phyloP scores from a whole-genome alignment of 805 yeast genomes.

The Metschnikowia bowlesiae region DNA sequence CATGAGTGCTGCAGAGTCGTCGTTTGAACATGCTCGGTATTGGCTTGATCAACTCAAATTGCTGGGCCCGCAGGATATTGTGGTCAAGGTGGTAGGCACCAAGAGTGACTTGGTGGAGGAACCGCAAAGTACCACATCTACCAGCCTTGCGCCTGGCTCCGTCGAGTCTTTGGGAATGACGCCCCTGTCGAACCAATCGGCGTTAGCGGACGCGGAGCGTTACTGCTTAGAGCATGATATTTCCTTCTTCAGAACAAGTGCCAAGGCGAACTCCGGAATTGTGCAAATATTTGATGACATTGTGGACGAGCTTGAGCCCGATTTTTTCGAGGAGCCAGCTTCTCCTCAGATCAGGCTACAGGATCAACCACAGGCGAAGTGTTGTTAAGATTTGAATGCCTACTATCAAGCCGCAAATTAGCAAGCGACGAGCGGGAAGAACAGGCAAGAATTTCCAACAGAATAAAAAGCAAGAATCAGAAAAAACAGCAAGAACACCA shows the following conservation, averaged over 20 bases:
- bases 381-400: background rate
- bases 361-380: background rate
- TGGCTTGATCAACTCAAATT: slow-evolving; percentile 80
- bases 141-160: no score
- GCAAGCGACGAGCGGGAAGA: no score
- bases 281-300: slow-evolving; percentile 30
- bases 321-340: slow-evolving; percentile 21
- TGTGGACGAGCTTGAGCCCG: slow-evolving; percentile 28
- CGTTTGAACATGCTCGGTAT: slow-evolving; percentile 68
- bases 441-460: no score
- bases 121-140: background rate
- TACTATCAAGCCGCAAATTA: no score
- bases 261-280: slow-evolving; percentile 67
- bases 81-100: slow-evolving; percentile 67
- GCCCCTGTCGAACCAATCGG: background rate
- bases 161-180: no score
- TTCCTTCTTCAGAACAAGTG: slow-evolving; percentile 48
- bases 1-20: slow-evolving; percentile 44
- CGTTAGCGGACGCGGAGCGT: slow-evolving; percentile 13
- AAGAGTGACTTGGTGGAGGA: slow-evolving; percentile 59
- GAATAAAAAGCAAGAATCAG: no score
- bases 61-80: slow-evolving; percentile 23
- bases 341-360: background rate
- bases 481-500: no score
- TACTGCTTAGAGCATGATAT: slow-evolving; percentile 17